Base-by-base conservation (phyloP, 306 rosid genomes). In the Malus fusca region DNA sequence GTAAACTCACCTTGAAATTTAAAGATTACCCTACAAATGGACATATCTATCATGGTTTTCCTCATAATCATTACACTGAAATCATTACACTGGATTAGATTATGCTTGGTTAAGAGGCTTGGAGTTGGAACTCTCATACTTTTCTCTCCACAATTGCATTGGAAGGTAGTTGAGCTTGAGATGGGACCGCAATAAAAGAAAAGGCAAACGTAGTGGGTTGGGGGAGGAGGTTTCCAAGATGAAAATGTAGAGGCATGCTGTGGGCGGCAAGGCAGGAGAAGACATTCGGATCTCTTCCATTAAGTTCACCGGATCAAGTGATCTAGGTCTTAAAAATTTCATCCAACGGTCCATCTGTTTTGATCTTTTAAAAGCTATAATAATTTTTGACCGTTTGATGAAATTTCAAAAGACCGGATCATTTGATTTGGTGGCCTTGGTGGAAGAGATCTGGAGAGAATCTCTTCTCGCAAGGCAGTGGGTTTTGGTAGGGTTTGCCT, bases 201-300 rank as follows among this genome's bases (percentile, higher is more conserved):
- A 67, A 55, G 73, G 66, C 72, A 62, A 70, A 21, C 43, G 37
- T 59, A 60, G 61, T 19, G 23, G 52, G 60, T 4, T 46, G 72
- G 8, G 64, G 72, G 78, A 68, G 76, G 75, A 56, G 78, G 86
- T 56, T 79, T 51, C 71, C 80, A 66, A 83, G 73, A 66, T 74
- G 62, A 23, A 78, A 82, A 19, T 56, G 70, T 11, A 33, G 17
- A 26, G 17, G 8, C 31, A 46, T 26, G 22, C 8, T 10, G 44
- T n/a, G 71, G 23, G 14, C 8, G 65, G 37, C 33, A 31, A 31
- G 33, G 33, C 33, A 31, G 33, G 33, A 31, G 33, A 26, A 31
- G 5, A 31, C 5, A 31, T 31, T 0, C 5, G 1, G 33, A 31
- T 31, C 33, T 4, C 26, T 31, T 31, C 5, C 33, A 31, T 0